These are phyloP conservation scores for Micromonas commoda DNA, from an alignment of 139 green algal genomes.

Conservation along the genomic window DNA sequence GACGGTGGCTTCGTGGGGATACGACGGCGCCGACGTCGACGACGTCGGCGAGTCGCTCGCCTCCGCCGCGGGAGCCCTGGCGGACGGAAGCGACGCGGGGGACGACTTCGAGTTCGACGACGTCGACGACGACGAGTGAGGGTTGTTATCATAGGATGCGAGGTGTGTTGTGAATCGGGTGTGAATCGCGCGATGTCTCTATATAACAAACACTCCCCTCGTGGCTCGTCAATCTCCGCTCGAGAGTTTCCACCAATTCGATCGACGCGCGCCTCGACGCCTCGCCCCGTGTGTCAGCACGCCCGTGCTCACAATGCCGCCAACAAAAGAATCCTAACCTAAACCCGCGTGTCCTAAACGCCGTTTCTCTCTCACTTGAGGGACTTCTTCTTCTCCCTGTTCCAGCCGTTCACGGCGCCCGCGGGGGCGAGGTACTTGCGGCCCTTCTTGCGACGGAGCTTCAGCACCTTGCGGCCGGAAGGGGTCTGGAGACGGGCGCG, in stretches of 20 bases:
- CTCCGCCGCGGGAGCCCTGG: no score
- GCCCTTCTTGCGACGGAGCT: conserved; percentile 53
- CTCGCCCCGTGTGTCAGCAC: no score
- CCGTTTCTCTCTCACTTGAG: neutral
- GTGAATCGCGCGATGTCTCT: no score
- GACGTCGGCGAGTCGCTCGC: neutral
- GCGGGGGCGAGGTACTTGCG: conserved; percentile 56
- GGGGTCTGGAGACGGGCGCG: conserved; percentile 52
- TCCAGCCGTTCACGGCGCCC: conserved; percentile 6
- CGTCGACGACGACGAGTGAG: neutral
- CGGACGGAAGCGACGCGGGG: neutral
- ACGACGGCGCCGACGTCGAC: neutral
- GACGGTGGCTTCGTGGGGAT: neutral
- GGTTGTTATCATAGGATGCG: neutral
- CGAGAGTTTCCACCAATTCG: no score
- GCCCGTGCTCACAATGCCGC: no score
- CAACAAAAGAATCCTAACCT: neutral
- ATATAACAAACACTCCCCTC: no score
- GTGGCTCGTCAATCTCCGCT: no score
- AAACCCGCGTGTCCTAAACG: neutral
- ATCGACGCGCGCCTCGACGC: no score
- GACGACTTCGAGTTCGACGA: conserved; percentile 2
- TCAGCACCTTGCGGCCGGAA: conserved; percentile 56
- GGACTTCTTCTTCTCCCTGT: conserved; percentile 21
- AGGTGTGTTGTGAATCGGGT: neutral